A percentile compares a stretch with the other conserved stretches of the same genome.
Conservation (phyloP, 1,139 yeast genomes). For the Tardiomyces depauwii region DNA sequence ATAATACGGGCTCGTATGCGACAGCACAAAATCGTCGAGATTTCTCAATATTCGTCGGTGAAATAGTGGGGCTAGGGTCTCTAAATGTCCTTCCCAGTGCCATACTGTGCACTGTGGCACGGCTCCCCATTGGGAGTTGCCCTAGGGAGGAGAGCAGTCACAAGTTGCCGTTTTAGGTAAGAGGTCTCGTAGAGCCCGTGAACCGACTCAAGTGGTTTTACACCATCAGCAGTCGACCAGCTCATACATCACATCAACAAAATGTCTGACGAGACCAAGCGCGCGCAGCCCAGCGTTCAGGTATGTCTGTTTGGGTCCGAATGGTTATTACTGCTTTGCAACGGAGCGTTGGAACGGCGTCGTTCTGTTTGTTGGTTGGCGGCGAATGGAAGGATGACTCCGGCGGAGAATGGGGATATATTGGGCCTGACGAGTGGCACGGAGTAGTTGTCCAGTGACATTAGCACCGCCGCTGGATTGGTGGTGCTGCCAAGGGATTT, state of each 20-base stretch:
- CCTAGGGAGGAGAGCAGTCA: background rate
- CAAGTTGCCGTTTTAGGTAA: background rate
- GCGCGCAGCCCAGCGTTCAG: slow-evolving; percentile 25
- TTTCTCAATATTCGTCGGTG: background rate
- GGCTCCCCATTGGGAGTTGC: background rate
- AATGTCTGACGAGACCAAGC: slow-evolving; percentile 11
- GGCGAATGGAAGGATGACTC: no score
- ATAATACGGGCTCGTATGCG: background rate
- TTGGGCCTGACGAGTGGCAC: no score
- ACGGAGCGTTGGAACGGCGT: no score
- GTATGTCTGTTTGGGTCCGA: slow-evolving; percentile 6
- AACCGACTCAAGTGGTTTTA: background rate
- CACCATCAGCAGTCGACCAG: background rate
- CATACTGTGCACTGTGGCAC: no score
- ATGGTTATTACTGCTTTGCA: background rate
- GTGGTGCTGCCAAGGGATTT: no score
- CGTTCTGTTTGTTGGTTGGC: no score
- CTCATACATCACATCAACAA: slow-evolving; percentile 4
- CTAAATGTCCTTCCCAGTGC: no score
- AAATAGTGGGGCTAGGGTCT: no score
- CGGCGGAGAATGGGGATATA: no score
- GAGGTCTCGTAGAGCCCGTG: background rate
- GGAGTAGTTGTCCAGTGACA: no score
- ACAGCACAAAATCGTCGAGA: background rate
- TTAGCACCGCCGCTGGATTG: no score